phyloP scores from a whole-genome alignment of 1,284 basidiomycete species.

The Cryptococcus hybrid region DNA sequence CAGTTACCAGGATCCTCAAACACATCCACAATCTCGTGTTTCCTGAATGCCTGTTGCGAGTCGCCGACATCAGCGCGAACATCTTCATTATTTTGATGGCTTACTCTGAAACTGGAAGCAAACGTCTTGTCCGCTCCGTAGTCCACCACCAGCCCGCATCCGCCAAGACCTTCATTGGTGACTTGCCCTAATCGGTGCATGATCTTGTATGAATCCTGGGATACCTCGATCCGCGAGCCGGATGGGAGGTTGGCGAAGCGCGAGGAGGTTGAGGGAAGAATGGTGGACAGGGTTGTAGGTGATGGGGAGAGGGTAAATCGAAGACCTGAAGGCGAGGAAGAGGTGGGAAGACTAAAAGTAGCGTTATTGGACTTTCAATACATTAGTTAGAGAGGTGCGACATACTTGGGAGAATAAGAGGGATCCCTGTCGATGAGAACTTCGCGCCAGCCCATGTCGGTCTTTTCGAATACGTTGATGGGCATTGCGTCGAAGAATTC shows the following conservation, averaged over 20 bases:
- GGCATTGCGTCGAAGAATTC: conserved; percentile 99
- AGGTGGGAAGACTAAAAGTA: conserved; percentile 16
- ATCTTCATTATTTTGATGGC: too few relatives aligned
- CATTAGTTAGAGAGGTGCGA: too few relatives aligned
- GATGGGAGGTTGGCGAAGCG: conserved; percentile 66
- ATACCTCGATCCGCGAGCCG: conserved; percentile 75
- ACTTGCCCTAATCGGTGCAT: conserved; percentile 67
- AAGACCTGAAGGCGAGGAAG: conserved; percentile 51
- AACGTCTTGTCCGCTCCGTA: conserved; percentile 77
- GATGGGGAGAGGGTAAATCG: conserved; percentile 65
- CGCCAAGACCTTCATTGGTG: conserved; percentile 55
- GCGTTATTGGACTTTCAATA: conserved; percentile 7
- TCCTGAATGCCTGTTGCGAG: conserved; percentile 64
- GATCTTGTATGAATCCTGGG: conserved; percentile 65
- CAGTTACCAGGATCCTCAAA: conserved; percentile 82
- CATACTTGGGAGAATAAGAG: conserved; percentile 19
- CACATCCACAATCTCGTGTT: conserved; percentile 80
- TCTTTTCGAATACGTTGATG: conserved; percentile 84
- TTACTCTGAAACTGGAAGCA: conserved; percentile 70
- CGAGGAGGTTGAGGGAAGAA: conserved; percentile 67
- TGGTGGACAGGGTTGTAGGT: conserved; percentile 63
- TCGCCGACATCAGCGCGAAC: too few relatives aligned
- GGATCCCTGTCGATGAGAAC: conserved; percentile 65
- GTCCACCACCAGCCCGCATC: conserved; percentile 83
- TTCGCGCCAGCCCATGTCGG: conserved; percentile 79